These are phyloP conservation scores for Coffea canephora DNA, from an alignment of 257 asterid species.

Conservation along the genomic window DNA sequence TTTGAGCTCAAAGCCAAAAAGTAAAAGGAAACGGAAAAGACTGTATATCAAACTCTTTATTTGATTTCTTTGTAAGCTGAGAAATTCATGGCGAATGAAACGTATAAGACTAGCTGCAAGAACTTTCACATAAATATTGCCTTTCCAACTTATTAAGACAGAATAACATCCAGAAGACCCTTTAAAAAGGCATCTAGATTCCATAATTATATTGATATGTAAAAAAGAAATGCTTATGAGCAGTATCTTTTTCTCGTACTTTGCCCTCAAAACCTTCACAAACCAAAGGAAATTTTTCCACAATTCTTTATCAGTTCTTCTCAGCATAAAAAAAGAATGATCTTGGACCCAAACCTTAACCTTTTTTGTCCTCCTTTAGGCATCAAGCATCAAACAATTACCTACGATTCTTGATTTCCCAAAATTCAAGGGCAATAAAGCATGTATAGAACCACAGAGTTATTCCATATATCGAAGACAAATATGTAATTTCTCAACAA, in stretches of 20 bases:
- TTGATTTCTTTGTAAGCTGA: neutral
- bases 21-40: neutral
- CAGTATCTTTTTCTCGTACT: neutral
- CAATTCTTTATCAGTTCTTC: neutral
- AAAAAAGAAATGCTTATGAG: neutral
- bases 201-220: neutral
- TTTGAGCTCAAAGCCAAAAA: neutral
- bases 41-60: neutral
- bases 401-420: neutral
- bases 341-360: neutral
- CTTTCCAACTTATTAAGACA: neutral
- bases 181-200: neutral
- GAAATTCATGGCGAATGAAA: neutral
- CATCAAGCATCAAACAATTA: neutral
- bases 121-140: neutral
- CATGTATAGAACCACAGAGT: neutral
- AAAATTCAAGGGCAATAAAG: neutral
- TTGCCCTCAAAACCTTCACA: neutral
- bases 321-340: neutral
- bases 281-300: too few relatives aligned
- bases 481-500: neutral
- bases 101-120: neutral
- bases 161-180: neutral
- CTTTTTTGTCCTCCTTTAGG: neutral
- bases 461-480: neutral